A percentile compares a stretch with the other conserved stretches of the same genome.
phyloP scores from a whole-genome alignment of 345 rosid species.

The Euphorbia lathyris region DNA sequence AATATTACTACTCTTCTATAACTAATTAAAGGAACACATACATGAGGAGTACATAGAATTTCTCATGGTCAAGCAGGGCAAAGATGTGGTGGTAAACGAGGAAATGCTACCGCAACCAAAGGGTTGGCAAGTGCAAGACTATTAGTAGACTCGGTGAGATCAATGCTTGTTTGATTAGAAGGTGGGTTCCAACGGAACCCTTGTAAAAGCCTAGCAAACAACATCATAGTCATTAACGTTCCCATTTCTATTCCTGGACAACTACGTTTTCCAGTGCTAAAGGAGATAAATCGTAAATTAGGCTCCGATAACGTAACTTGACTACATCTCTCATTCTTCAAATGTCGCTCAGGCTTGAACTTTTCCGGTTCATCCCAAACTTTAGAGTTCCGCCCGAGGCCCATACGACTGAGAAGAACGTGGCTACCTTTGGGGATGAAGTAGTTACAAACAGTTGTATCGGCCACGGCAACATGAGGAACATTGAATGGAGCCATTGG shows the following conservation, averaged over 20 bases:
- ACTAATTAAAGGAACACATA: too few relatives aligned
- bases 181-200: neutral
- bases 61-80: too few relatives aligned
- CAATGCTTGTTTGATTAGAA: neutral
- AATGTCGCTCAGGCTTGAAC: slow-evolving; percentile 52
- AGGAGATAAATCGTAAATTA: slow-evolving; percentile 12
- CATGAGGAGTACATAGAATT: too few relatives aligned
- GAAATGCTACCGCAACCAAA: too few relatives aligned
- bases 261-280: slow-evolving; percentile 16
- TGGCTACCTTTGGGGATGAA: slow-evolving; percentile 62
- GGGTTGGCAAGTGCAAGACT: neutral
- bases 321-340: slow-evolving; percentile 7
- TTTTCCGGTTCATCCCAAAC: slow-evolving; percentile 45
- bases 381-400: slow-evolving; percentile 45
- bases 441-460: slow-evolving; percentile 34
- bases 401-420: slow-evolving; percentile 38
- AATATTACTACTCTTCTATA: too few relatives aligned
- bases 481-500: slow-evolving; percentile 44
- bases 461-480: slow-evolving; percentile 37
- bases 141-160: neutral
- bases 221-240: slow-evolving; percentile 15
- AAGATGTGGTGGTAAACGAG: too few relatives aligned
- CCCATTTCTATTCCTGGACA: slow-evolving; percentile 35
- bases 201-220: slow-evolving; percentile 11
- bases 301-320: slow-evolving; percentile 18